Evolutionary conservation across 2,329 filamentous ascomycete genomes (phyloP).

Genomic region (Aspergillus sp.): DNA sequence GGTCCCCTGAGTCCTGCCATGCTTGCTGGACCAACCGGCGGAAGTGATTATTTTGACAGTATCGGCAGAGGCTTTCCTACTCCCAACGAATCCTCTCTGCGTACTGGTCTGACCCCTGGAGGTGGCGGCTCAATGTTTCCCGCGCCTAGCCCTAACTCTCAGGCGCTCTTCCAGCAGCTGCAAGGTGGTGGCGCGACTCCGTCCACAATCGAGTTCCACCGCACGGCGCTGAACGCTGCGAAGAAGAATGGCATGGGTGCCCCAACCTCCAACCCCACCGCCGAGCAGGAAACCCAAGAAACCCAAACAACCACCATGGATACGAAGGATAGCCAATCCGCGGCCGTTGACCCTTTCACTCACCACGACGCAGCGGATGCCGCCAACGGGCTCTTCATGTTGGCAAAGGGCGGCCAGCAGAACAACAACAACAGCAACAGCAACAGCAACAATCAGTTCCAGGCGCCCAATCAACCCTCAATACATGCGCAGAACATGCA

Average conservation of each 20-base stretch:
- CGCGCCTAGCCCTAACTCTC: conserved; percentile 76
- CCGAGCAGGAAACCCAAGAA: conserved; percentile 33
- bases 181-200: conserved; percentile 79
- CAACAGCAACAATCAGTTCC: conserved; percentile 37
- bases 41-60: conserved; percentile 83
- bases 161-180: conserved; percentile 70
- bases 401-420: conserved; percentile 59
- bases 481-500: conserved; percentile 44
- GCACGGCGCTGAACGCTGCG: conserved; percentile 75
- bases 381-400: conserved; percentile 85
- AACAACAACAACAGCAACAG: conserved; percentile 17
- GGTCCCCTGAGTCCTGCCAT: conserved; percentile 95
- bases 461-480: conserved; percentile 44
- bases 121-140: conserved; percentile 97
- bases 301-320: conserved; percentile 36
- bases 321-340: conserved; percentile 34
- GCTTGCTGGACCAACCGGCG: conserved; percentile 68
- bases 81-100: conserved; percentile 88
- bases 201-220: conserved; percentile 85
- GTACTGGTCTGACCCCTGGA: conserved; percentile 86
- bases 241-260: conserved; percentile 47
- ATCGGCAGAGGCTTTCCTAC: conserved; percentile 82
- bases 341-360: conserved; percentile 61
- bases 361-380: conserved; percentile 88
- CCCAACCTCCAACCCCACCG: conserved; percentile 35